Evolutionary conservation across 805 yeast genomes (phyloP), one percentile per base, ranked within the genome.

Genomic region (Sungouiella blattae): DNA sequence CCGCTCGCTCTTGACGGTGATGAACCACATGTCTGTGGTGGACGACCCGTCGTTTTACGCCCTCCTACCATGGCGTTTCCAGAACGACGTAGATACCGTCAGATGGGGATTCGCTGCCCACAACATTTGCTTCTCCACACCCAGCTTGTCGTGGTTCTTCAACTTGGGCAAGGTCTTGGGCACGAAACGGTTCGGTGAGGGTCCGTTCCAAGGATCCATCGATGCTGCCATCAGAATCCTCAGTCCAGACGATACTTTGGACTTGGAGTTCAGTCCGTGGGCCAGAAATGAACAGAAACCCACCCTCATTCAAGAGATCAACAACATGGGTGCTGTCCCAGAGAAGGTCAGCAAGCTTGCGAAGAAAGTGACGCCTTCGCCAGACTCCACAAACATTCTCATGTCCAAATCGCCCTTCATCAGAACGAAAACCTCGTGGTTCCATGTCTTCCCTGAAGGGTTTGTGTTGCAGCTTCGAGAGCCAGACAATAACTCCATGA

Each of bases 91-190:
- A 12, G 83, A 79, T 43, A 73, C 76, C 35, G 77, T 87, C 35
- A 71, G 98, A 51, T 91, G 98, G 98, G 89, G 96, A 4, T 68
- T 93, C 36, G 98, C 95, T 0, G 98, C 98, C 8, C 77, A 82
- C 33, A 89, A 93, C 56, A 77, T 91, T 26, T 91, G 98, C 55
- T 91, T 93, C 60, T 73, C 78, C 16, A 75, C 66, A 40, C 60
- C 58, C 17, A 48, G 69, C 3, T 55, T 73, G 2, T 59, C 78
- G 6, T 69, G 53, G 57, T 89, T 87, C 54, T 91, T 91, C 66
- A 78, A 88, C 17, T 60, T 87, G 41, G 98, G 98, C 2, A 89
- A 89, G 60, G 82, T 88, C n/a, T 63, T 91, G 40, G 76, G 91
- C 1, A 86, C 95, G 2, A 81, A 79, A 49, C 68, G 98, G 44